Base-by-base conservation (phyloP, 305 asterid genomes). In the Euphrasia arctica region DNA sequence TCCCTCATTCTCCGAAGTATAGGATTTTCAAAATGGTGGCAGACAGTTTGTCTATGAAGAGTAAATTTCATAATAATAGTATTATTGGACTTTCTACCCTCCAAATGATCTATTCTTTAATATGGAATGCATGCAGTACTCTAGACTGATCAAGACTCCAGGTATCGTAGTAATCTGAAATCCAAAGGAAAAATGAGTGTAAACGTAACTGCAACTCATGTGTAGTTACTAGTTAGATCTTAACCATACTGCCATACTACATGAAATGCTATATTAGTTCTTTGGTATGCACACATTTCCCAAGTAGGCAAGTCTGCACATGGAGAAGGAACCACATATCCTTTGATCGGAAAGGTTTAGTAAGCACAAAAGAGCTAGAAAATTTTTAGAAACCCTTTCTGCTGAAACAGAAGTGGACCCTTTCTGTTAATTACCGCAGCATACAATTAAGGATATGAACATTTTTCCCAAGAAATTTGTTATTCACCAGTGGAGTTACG, bases 201-300 rank as follows among this genome's bases (percentile, higher is more conserved):
- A 48, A 48, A 12, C 1, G 39, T 6, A 43, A 22, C 39, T 45
- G 13, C 14, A 4, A 63, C 49, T 13, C 31, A 50, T 32, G 4
- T 63, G 45, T 63, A 10, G 22, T 18, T 18, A 31, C 15, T 29
- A 50, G 11, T 15, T 14, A 31, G 29, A 47, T n/a, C 3, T 4
- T 8, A 32, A n/a, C 70, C 62, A 9, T 10, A 41, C 5, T 54
- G 43, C 0, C 56, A 66, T 45, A 64, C 31, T 18, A 18, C 22
- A 52, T 54, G 39, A 64, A 54, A 64, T 34, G 69, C 11, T 14
- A 14, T 13, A 27, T 13, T 4, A 63, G 58, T 49, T 56, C 43
- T 31, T 56, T 31, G 18, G 1, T 39, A 54, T 54, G 60, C 60
- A 54, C 59, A 54, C 60, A 10, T 31, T 18, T 25, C 60, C 25